Conservation (phyloP, 306 rosid genomes). For the Echinosophora koreensis region DNA sequence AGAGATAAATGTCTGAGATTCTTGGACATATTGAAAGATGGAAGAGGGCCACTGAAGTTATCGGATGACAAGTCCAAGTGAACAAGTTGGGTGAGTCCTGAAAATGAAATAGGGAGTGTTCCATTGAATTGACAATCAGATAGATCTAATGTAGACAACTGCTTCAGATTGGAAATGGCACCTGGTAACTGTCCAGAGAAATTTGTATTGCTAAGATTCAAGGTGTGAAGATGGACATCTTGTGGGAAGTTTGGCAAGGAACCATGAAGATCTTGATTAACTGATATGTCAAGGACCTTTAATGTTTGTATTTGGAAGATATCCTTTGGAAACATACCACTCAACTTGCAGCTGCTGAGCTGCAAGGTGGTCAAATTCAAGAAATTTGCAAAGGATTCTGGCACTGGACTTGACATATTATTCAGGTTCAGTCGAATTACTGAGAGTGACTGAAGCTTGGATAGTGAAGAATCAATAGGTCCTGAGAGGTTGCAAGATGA, state of each 20-base stretch:
- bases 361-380: constrained; percentile 24
- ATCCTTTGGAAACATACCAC: constrained; percentile 29
- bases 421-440: constrained; percentile 27
- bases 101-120: constrained; percentile 33
- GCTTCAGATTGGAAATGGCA: constrained; percentile 29
- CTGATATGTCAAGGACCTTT: constrained; percentile 32
- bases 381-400: constrained; percentile 31
- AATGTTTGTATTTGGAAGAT: constrained; percentile 40
- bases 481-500: constrained; percentile 39
- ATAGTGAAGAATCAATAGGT: constrained; percentile 44
- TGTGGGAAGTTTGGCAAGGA: constrained; percentile 39
- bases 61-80: constrained; percentile 41
- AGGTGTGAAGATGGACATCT: constrained; percentile 32
- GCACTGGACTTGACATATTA: constrained; percentile 36
- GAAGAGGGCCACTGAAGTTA: constrained; percentile 40
- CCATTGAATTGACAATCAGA: constrained; percentile 36
- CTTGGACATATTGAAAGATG: constrained; percentile 30
- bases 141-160: constrained; percentile 39
- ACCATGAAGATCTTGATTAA: constrained; percentile 39
- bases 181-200: constrained; percentile 43
- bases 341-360: constrained; percentile 13
- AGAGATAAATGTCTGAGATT: constrained; percentile 34
- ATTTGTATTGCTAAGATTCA: constrained; percentile 21
- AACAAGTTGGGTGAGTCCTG: constrained; percentile 30
- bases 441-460: constrained; percentile 10